Evolutionary conservation across 192 early-diverging fungal genomes (phyloP).

Genomic region (Lobosporangium transversale): DNA sequence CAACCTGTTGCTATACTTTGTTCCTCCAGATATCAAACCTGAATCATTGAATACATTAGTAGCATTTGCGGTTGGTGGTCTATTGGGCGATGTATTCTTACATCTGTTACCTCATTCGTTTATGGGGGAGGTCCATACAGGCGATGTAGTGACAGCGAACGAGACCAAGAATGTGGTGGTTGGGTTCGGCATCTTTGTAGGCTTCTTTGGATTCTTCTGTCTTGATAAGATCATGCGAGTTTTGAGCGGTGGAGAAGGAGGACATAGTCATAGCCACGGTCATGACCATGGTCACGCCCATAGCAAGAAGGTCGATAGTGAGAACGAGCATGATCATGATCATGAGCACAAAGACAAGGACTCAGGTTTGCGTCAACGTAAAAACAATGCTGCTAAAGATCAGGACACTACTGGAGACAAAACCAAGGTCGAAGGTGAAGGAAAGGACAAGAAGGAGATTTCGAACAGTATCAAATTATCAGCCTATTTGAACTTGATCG

Average conservation of each 20-base stretch:
- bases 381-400: slow-evolving; percentile 14
- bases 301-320: slow-evolving; percentile 51
- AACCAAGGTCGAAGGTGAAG: slow-evolving; percentile 50
- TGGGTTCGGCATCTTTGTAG: slow-evolving; percentile 80
- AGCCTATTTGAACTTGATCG: slow-evolving; percentile 85
- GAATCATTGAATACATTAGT: slow-evolving; percentile 77
- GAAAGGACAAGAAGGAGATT: slow-evolving; percentile 30
- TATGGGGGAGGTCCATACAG: slow-evolving; percentile 60
- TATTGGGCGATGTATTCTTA: slow-evolving; percentile 87
- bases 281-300: slow-evolving; percentile 52
- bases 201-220: slow-evolving; percentile 79
- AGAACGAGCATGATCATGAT: slow-evolving; percentile 30
- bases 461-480: slow-evolving; percentile 68
- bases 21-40: slow-evolving; percentile 71
- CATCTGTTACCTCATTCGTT: slow-evolving; percentile 86
- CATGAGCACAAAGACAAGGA: slow-evolving; percentile 38
- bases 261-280: slow-evolving; percentile 68
- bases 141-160: slow-evolving; percentile 51
- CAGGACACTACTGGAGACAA: slow-evolving; percentile 43
- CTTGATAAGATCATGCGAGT: slow-evolving; percentile 90
- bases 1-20: slow-evolving; percentile 81
- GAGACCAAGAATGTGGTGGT: slow-evolving; percentile 70
- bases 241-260: slow-evolving; percentile 68
- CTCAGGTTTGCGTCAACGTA: slow-evolving; percentile 32
- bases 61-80: slow-evolving; percentile 87